Evolutionary conservation across 345 rosid species (phyloP), one percentile per base, ranked within the genome.

Genomic region (Anacardium occidentale): DNA sequence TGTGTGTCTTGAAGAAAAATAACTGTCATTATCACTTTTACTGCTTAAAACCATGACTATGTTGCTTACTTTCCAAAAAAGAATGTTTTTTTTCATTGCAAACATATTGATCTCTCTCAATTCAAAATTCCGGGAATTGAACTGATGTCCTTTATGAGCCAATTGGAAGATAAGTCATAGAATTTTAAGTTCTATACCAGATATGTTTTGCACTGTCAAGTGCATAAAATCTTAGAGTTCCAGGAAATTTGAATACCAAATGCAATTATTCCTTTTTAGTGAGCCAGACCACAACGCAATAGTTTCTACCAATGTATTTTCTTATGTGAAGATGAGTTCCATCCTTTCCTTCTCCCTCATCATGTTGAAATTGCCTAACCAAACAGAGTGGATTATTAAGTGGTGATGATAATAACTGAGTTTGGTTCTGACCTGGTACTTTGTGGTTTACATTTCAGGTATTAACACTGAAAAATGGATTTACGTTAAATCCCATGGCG

Each of bases 381-480:
- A 61, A 59, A 26, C 45, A 24, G 40, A 25, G 40, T 4, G 12
- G 52, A 10, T 7, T 63, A 47, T 62, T 29, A 5, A 7, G 64
- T 40, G 14, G 60, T 2, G 12, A 18, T 50, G 42, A 67, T 47
- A 25, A 52, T 14, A 1, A 65, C 15, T 1, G 57, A 53, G 40
- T 47, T 74, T 55, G 26, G n/a, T 11, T 59, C 70, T 70, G 70
- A 70, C 69, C 56, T 59, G 25, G 54, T 34, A 61, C 15, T 3
- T 73, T 18, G 24, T 80, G 56, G 45, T 82, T 54, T 55, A 18
- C 25, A 40, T 77, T 77, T 61, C 81, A 93, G 98, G 87, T 91
- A 92, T 73, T 93, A 72, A 85, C 97, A 24, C 71, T 90, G 90
- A 88, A 90, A 73, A 93, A 91, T 70, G 98, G 97, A 72, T 53